A percentile compares a stretch with the other conserved stretches of the same genome.
phyloP scores from a whole-genome alignment of 2,329 filamentous ascomycete species.

The Sclerotinia nivalis region DNA sequence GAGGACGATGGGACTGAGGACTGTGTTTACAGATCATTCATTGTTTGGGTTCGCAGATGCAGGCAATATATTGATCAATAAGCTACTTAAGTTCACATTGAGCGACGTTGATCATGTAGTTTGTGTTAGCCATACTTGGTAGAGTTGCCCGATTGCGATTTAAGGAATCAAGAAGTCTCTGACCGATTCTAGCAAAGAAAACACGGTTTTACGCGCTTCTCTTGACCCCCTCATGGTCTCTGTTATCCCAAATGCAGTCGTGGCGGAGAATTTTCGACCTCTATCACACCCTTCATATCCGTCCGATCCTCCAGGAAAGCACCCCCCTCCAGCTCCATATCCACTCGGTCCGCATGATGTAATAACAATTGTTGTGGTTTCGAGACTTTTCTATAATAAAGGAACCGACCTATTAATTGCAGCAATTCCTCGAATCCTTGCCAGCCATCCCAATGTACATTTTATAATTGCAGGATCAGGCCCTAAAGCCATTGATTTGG shows the following conservation, averaged over 20 bases:
- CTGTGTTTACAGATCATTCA: conserved; percentile 96
- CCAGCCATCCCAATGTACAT: conserved; percentile 85
- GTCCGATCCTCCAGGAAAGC: conserved; percentile 41
- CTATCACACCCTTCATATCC: conserved; percentile 53
- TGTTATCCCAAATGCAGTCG: conserved; percentile 95
- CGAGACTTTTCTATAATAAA: conserved; percentile 97
- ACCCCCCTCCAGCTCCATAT: conserved; percentile 54
- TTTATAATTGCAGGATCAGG: conserved; percentile 97
- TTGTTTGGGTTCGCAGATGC: conserved; percentile 97
- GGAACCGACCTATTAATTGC: conserved; percentile 96
- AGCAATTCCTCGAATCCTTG: conserved; percentile 88
- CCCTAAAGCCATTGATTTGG: conserved; percentile 94
- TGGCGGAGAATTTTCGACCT: conserved; percentile 92
- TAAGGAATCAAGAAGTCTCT: conserved; percentile 27
- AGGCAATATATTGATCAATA: conserved; percentile 93
- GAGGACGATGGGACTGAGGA: conserved; percentile 91
- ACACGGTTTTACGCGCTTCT: conserved; percentile 90
- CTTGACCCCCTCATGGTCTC: conserved; percentile 96
- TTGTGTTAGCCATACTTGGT: conserved; percentile 98
- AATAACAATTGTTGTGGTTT: conserved; percentile 96
- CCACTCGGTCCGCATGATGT: conserved; percentile 78
- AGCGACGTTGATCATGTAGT: conserved; percentile 98
- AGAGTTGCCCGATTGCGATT: conserved; percentile 37
- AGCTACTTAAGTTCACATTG: conserved; percentile 90
- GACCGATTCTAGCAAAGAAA: conserved; percentile 74